Percentiles rank a stretch among this genome's conserved stretches.
phyloP scores from a whole-genome alignment of 805 yeast species.

The Candida insectorum region DNA sequence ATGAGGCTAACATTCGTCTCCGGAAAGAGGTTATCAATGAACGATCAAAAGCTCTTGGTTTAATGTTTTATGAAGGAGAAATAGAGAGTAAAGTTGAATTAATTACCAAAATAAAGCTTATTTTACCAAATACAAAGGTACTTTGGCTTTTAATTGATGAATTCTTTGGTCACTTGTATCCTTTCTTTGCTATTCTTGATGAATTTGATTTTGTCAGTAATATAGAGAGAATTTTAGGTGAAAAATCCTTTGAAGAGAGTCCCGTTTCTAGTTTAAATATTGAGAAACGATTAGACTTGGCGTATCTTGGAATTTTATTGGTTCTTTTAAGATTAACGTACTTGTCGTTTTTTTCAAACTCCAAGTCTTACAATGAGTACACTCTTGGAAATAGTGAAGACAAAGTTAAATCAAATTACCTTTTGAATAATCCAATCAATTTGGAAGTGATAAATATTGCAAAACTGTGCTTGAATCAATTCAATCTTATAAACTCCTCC shows the following conservation, averaged over 20 bases:
- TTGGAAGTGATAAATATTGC: slow-evolving; percentile 29
- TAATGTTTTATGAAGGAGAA: slow-evolving; percentile 25
- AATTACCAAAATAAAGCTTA: slow-evolving; percentile 24
- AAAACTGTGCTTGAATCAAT: slow-evolving; percentile 33
- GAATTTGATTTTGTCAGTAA: slow-evolving; percentile 47
- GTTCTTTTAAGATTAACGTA: slow-evolving; percentile 32
- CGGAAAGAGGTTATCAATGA: too few species aligned
- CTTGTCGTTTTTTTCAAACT: slow-evolving; percentile 31
- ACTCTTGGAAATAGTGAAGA: slow-evolving; percentile 16
- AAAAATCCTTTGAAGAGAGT: slow-evolving; percentile 19
- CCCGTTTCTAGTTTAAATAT: not conserved
- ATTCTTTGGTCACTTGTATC: slow-evolving; percentile 56
- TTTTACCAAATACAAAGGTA: slow-evolving; percentile 51
- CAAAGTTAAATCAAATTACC: slow-evolving; percentile 19
- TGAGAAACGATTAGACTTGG: slow-evolving; percentile 27
- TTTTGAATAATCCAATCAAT: slow-evolving; percentile 27
- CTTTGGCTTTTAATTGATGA: slow-evolving; percentile 55
- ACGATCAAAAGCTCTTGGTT: slow-evolving; percentile 18
- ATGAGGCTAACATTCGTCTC: too few species aligned
- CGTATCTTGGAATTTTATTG: slow-evolving; percentile 30
- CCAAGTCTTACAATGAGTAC: slow-evolving; percentile 24
- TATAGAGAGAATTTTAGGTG: slow-evolving; percentile 45
- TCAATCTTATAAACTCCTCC: slow-evolving; percentile 33
- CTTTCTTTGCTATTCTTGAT: slow-evolving; percentile 64
- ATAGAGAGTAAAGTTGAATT: slow-evolving; percentile 16